Evolutionary conservation across 1,139 yeast species (phyloP).

Genomic region (Debaryomycetaceae sp.): DNA sequence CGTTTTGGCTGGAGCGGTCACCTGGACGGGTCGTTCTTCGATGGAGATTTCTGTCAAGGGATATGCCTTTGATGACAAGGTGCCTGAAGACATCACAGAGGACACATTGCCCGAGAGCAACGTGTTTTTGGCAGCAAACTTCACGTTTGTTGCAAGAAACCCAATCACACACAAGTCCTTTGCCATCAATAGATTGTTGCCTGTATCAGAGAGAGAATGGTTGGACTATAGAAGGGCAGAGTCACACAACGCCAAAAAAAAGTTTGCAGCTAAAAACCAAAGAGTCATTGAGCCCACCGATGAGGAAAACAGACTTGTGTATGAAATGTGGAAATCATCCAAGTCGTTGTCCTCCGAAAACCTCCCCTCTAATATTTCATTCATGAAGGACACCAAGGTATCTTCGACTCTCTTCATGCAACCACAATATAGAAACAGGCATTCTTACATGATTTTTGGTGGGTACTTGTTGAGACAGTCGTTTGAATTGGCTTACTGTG

Average conservation of each 20-base stretch:
- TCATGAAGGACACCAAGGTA: constrained; percentile 70
- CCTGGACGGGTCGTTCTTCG: constrained; percentile 92
- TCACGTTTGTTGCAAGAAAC: constrained; percentile 93
- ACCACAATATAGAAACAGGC: constrained; percentile 93
- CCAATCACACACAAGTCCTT: constrained; percentile 85
- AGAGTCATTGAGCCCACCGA: constrained; percentile 66
- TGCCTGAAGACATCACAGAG: constrained; percentile 42
- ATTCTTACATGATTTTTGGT: constrained; percentile 91
- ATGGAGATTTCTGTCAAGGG: constrained; percentile 95
- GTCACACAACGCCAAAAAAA: constrained; percentile 81
- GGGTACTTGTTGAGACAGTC: constrained; percentile 90
- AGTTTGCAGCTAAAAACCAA: constrained; percentile 65
- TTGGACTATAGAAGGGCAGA: constrained; percentile 84
- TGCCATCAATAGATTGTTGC: constrained; percentile 77
- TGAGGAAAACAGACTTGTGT: constrained; percentile 69
- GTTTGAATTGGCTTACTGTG: constrained; percentile 88
- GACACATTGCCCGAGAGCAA: constrained; percentile 47
- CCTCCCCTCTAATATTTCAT: constrained; percentile 42
- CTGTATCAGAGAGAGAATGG: constrained; percentile 73
- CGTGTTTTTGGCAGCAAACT: constrained; percentile 76
- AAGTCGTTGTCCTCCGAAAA: constrained; percentile 33
- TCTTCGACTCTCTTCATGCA: constrained; percentile 86
- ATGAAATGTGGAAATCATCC: constrained; percentile 70
- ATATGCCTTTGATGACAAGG: constrained; percentile 59
- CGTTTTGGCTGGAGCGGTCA: constrained; percentile 79